Percentiles rank a stretch among this genome's conserved stretches.
These are phyloP conservation scores for Exophiala oligosperma DNA, from an alignment of 2,329 filamentous ascomycete genomes.

Conservation along the genomic window DNA sequence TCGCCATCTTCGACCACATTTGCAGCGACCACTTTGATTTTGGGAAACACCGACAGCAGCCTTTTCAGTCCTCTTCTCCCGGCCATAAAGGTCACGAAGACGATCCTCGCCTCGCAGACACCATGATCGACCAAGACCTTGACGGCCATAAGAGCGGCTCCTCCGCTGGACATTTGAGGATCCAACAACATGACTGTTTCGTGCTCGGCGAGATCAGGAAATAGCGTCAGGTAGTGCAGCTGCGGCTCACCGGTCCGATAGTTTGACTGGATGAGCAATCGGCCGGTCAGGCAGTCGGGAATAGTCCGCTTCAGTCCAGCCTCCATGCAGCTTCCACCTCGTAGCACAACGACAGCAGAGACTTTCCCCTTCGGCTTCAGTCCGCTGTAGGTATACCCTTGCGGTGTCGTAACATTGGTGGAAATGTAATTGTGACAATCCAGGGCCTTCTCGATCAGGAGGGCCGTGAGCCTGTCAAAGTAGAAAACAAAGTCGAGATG, in stretches of 20 bases:
- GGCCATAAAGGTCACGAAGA: slow-evolving; percentile 90
- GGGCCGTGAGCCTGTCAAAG: slow-evolving; percentile 83
- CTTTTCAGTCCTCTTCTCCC: slow-evolving; percentile 81
- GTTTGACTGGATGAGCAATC: slow-evolving; percentile 88
- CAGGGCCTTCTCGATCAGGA: slow-evolving; percentile 78
- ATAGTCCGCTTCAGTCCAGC: slow-evolving; percentile 85
- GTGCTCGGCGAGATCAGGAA: slow-evolving; percentile 69
- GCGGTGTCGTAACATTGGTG: slow-evolving; percentile 67
- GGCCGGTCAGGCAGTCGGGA: slow-evolving; percentile 86
- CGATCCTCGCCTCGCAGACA: slow-evolving; percentile 77
- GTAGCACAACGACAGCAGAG: slow-evolving; percentile 83
- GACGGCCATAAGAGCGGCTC: slow-evolving; percentile 86
- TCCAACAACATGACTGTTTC: slow-evolving; percentile 84
- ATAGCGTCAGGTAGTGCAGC: slow-evolving; percentile 83
- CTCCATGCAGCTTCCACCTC: slow-evolving; percentile 86
- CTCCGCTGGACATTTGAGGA: slow-evolving; percentile 91
- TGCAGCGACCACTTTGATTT: slow-evolving; percentile 81
- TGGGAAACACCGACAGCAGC: slow-evolving; percentile 83
- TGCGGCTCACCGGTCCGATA: slow-evolving; percentile 84
- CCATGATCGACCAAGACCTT: slow-evolving; percentile 95
- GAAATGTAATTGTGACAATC: slow-evolving; percentile 73
- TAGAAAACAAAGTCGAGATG: slow-evolving; percentile 97
- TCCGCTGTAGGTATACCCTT: slow-evolving; percentile 68
- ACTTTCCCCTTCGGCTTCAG: slow-evolving; percentile 70
- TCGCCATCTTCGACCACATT: slow-evolving; percentile 79